phyloP scores from a whole-genome alignment of 108 stramenopile species.

The Skeletonema grethae region DNA sequence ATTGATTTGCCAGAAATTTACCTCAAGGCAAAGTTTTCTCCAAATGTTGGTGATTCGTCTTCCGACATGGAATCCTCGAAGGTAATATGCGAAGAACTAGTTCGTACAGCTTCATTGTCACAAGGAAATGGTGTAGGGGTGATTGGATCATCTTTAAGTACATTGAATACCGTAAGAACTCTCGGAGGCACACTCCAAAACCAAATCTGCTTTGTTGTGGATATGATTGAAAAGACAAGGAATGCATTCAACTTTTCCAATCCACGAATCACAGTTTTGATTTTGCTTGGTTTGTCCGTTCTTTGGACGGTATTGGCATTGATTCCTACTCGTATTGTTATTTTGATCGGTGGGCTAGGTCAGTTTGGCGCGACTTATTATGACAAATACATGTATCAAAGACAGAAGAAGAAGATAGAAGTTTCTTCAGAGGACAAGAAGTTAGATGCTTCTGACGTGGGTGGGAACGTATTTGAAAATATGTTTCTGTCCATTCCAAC shows the following conservation, averaged over 20 bases:
- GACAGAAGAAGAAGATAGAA: constrained; percentile 12
- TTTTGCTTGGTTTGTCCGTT: constrained; percentile 32
- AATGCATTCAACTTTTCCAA: constrained; percentile 84
- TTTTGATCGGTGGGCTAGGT: constrained; percentile 51
- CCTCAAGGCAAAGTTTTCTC: constrained; percentile 42
- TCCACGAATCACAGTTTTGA: constrained; percentile 43
- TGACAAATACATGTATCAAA: constrained; percentile 33
- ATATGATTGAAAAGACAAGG: constrained; percentile 60
- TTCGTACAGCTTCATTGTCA: constrained; percentile 49
- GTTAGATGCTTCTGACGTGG: constrained; percentile 10
- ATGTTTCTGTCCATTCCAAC: constrained; percentile 76
- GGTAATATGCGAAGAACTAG: constrained; percentile 60
- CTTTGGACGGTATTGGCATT: constrained; percentile 46
- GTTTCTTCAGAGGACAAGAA: constrained; percentile 22
- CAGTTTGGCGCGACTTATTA: constrained; percentile 66
- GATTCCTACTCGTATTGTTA: constrained; percentile 47
- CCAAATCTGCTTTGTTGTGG: constrained; percentile 63
- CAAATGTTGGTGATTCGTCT: constrained; percentile 3
- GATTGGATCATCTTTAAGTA: constrained; percentile 72
- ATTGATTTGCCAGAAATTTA: constrained; percentile 42
- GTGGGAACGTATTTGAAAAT: constrained; percentile 59
- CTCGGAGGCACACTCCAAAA: constrained; percentile 76
- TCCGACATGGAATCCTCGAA: constrained; percentile 34
- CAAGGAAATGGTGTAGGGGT: constrained; percentile 61
- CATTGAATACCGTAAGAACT: constrained; percentile 73